Conservation (phyloP, 179 eudicot genomes). For the Spinacia oleracea region DNA sequence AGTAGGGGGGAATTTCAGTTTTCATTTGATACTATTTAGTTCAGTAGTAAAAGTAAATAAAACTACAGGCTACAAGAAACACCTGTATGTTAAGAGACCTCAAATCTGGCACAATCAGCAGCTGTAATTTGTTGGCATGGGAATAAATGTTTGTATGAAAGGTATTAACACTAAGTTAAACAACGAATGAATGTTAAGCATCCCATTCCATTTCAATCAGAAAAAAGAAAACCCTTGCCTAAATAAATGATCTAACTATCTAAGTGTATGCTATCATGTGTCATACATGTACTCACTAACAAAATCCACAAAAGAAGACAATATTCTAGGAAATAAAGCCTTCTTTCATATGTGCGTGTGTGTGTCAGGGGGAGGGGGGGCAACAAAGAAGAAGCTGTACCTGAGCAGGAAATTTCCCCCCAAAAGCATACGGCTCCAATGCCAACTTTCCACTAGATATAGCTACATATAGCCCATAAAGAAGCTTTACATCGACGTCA, state of each 20-base stretch:
- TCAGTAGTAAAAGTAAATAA: background rate
- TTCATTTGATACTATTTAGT: no score
- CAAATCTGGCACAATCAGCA: background rate
- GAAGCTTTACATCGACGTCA: slow-evolving; percentile 72
- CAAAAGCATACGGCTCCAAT: slow-evolving; percentile 67
- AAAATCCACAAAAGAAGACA: background rate
- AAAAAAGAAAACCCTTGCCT: no score
- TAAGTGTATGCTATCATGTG: background rate
- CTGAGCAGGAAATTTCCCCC: slow-evolving; percentile 81
- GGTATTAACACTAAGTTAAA: background rate
- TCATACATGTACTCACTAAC: background rate
- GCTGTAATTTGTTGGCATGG: background rate
- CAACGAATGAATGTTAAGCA: background rate
- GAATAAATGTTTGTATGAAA: background rate
- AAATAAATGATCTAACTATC: background rate
- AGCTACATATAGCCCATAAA: slow-evolving; percentile 74
- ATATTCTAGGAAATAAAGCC: background rate
- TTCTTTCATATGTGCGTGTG: no score
- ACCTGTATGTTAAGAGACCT: background rate
- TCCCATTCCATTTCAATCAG: background rate
- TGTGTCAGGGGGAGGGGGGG: no score
- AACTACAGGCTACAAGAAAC: background rate
- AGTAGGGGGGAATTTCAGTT: background rate
- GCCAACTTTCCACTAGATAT: slow-evolving; percentile 48
- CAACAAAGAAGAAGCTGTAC: slow-evolving; percentile 28